Evolutionary conservation across 345 rosid genomes (phyloP), one percentile per base, ranked within the genome.

Genomic region (Erysimum cheiranthoides): DNA sequence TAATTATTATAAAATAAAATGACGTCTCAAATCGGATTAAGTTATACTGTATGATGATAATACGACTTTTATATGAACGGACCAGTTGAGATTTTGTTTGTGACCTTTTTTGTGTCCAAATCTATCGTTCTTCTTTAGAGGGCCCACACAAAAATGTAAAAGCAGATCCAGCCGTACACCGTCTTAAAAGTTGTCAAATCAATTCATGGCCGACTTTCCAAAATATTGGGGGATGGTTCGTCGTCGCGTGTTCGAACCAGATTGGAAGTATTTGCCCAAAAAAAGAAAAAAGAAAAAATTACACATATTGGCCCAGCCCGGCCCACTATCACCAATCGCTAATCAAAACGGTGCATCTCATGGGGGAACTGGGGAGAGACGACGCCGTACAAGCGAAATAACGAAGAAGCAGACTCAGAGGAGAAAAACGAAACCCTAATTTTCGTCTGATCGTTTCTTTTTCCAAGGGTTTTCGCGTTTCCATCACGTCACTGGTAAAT

Each of bases 31-130:
- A 39, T 21, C 0, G 32, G 28, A 46, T 30, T 65, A 31, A n/a
- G 5, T 0, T 10, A 64, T 27, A n/a, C n/a, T n/a, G n/a, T n/a
- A n/a, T 8, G 17, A 14, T 12, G 14, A n/a, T 31, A 3, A 56
- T n/a, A 52, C 14, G 25, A 3, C 4, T 53, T 14, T 28, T 8
- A 9, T 43, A n/a, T 46, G 31, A 32, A 32, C 32, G 57, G 34
- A 32, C 1, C 11, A 8, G 36, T 36, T 51, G 35, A 51, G 61
- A 67, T 38, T 67, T 67, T 35, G 47, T 25, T 67, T 50, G 71
- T 50, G 71, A 50, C 25, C 13, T 70, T 11, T 28, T 27, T 51
- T 66, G 30, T n/a, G 4, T 18, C 56, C 61, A 38, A 52, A 36
- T 13, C 71, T 66, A 36, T 45, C 40, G 40, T 8, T 50, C 21